Percentiles rank a stretch among this genome's conserved stretches.
phyloP scores from a whole-genome alignment of 2,329 filamentous ascomycete genomes.

The Cordyceps cateniannulata region DNA sequence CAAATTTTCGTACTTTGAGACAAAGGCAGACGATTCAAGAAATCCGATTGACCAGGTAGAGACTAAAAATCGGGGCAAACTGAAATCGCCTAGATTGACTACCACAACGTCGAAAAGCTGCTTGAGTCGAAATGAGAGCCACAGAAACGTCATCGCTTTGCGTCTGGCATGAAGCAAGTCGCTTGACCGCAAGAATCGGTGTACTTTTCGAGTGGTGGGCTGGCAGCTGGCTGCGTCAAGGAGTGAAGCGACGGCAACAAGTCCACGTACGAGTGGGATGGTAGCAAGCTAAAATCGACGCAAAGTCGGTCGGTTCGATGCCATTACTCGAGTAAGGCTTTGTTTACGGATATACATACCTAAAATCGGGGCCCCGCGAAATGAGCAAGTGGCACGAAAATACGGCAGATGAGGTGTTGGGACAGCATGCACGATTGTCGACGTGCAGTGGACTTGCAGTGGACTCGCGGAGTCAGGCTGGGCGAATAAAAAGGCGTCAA shows the following conservation, averaged over 20 bases:
- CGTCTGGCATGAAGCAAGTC: background rate
- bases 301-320: background rate
- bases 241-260: background rate
- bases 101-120: background rate
- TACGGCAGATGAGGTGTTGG: conserved; percentile 8
- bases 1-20: conserved; percentile 3
- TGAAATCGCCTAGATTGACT: background rate
- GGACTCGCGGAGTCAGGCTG: conserved; percentile 2
- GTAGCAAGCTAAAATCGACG: background rate
- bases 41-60: background rate
- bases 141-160: background rate
- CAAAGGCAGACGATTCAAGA: background rate
- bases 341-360: conserved; percentile 1
- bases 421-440: conserved; percentile 4
- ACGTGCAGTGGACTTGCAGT: conserved; percentile 5
- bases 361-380: conserved; percentile 9
- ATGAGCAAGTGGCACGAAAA: background rate
- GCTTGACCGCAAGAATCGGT: background rate
- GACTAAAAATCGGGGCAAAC: background rate
- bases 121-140: background rate
- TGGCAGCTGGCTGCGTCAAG: background rate
- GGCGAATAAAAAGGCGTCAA: background rate
- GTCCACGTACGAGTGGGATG: background rate
- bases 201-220: background rate
- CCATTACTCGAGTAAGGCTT: conserved; percentile 7